A percentile compares a stretch with the other conserved stretches of the same genome.
Evolutionary conservation across 2,329 filamentous ascomycete species (phyloP).

Genomic region (Apiospora rasikravindrae): DNA sequence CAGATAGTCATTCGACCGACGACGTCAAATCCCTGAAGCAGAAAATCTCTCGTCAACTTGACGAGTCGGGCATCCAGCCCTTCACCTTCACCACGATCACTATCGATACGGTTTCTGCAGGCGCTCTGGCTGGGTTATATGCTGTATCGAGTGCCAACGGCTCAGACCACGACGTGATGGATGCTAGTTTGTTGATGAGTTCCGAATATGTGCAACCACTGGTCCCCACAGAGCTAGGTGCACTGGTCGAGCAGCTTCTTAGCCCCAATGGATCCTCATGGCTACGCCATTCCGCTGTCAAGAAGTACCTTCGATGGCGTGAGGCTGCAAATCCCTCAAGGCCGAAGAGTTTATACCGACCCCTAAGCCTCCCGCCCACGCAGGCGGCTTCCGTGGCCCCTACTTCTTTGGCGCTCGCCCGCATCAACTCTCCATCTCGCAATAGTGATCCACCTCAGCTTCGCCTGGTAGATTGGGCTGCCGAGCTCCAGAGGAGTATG

Average conservation of each 20-base stretch:
- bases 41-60: conserved; percentile 60
- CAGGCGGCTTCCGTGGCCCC: conserved; percentile 48
- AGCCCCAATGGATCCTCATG: conserved; percentile 78
- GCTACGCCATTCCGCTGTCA: conserved; percentile 81
- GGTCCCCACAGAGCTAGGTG: conserved; percentile 72
- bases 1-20: conserved; percentile 69
- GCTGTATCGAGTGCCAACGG: conserved; percentile 77
- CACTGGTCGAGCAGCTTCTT: conserved; percentile 76
- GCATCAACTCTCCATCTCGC: conserved; percentile 53
- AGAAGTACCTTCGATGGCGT: conserved; percentile 80
- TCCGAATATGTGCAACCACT: conserved; percentile 87
- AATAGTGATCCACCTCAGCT: conserved; percentile 51
- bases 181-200: conserved; percentile 91
- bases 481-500: conserved; percentile 77
- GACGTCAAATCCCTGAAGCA: conserved; percentile 66
- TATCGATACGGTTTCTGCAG: conserved; percentile 26
- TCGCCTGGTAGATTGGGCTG: conserved; percentile 81
- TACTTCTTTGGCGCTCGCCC: conserved; percentile 48
- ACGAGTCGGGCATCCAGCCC: conserved; percentile 61
- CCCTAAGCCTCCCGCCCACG: conserved; percentile 32
- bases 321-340: conserved; percentile 33
- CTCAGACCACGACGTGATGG: conserved; percentile 82
- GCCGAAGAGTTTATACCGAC: conserved; percentile 44
- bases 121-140: conserved; percentile 59
- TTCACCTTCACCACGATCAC: conserved; percentile 66